phyloP scores from a whole-genome alignment of 768 basidiomycete genomes.

The Grammothele lineata region DNA sequence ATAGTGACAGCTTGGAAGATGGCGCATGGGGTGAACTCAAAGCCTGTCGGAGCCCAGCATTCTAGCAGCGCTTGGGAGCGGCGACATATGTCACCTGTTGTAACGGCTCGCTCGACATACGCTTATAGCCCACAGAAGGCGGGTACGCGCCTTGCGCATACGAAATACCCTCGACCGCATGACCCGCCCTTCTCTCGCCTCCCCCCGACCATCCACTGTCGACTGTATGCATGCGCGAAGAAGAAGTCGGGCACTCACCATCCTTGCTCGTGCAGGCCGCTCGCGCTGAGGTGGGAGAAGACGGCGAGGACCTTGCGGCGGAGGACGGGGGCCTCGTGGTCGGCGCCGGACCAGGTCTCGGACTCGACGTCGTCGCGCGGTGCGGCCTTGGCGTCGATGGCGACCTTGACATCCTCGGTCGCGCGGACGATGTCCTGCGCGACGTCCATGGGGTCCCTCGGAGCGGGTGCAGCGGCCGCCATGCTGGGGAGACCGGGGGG shows the following conservation, averaged over 20 bases:
- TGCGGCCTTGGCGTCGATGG: constrained; percentile 33
- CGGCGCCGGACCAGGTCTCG: constrained; percentile 6
- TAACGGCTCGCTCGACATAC: too few species aligned
- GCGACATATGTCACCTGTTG: too few species aligned
- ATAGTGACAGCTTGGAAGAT: too few species aligned
- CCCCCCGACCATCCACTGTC: too few species aligned
- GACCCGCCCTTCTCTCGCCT: too few species aligned
- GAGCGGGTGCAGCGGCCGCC: neutral
- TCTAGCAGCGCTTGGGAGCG: too few species aligned
- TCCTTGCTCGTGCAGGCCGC: constrained; percentile 35
- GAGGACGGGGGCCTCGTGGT: constrained; percentile 1
- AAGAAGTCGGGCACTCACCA: constrained; percentile 14
- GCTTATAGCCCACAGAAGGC: too few species aligned
- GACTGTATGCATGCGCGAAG: too few species aligned
- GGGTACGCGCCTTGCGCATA: too few species aligned
- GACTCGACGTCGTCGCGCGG: constrained; percentile 3
- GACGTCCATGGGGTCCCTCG: constrained; percentile 6
- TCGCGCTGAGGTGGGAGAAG: constrained; percentile 35
- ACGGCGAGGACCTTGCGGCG: constrained; percentile 14
- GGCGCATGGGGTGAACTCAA: too few species aligned
- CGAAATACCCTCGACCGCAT: too few species aligned
- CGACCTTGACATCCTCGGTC: constrained; percentile 42
- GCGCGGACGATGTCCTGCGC: constrained; percentile 26
- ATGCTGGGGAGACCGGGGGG: neutral
- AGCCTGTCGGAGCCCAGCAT: too few species aligned